phyloP scores from a whole-genome alignment of 768 basidiomycete genomes.

The Lactarius hatsudake region DNA sequence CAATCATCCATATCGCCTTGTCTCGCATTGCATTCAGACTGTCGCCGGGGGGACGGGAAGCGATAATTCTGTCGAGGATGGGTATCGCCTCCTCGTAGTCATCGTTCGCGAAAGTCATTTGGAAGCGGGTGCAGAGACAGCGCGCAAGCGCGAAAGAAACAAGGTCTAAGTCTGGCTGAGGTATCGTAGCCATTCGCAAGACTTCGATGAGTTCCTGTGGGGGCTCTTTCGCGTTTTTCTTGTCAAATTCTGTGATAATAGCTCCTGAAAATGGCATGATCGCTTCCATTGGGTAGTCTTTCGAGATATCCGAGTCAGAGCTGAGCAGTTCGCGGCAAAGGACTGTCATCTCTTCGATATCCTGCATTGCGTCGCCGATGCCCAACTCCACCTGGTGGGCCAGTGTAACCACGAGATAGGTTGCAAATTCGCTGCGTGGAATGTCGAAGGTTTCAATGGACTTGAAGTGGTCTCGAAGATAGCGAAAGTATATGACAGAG shows the following conservation, averaged over 20 bases:
- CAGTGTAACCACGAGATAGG: background rate
- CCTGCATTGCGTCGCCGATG: background rate
- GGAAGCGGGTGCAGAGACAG: background rate
- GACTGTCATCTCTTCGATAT: background rate
- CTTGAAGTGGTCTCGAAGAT: background rate
- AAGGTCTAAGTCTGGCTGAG: background rate
- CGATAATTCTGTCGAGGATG: background rate
- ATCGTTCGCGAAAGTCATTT: background rate
- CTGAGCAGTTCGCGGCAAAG: conserved; percentile 2
- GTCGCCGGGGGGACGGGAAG: background rate
- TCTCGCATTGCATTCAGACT: background rate
- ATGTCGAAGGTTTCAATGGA: background rate
- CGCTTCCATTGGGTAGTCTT: background rate
- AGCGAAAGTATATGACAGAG: background rate
- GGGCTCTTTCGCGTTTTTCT: background rate
- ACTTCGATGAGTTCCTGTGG: background rate
- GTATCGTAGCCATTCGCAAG: background rate
- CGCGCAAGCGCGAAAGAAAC: background rate
- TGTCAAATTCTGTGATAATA: background rate
- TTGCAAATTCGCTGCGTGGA: background rate
- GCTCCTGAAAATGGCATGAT: background rate
- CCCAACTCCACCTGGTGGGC: background rate
- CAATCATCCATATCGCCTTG: background rate
- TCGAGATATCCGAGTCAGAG: background rate
- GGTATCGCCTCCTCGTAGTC: conserved; percentile 6